A percentile compares a stretch with the other conserved stretches of the same genome.
Evolutionary conservation across 164 flowering plant genomes (phyloP).

Genomic region (Dillenia suffruticosa): DNA sequence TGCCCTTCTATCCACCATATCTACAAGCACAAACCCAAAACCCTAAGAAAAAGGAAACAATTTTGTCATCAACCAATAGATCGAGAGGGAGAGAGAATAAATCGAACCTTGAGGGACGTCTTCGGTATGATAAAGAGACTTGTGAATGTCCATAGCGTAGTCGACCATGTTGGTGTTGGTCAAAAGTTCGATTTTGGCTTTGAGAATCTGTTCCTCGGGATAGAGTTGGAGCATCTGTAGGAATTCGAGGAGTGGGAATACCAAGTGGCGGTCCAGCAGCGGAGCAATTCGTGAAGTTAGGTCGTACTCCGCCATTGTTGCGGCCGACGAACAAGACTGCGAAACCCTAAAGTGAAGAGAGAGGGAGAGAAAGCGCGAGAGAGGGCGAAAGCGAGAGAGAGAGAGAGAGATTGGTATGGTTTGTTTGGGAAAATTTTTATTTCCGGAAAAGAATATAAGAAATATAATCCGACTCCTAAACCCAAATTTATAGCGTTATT

Average conservation of each 20-base stretch:
- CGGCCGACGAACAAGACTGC: not conserved
- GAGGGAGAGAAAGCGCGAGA: no score
- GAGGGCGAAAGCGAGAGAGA: no score
- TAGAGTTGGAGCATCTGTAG: slow-evolving; percentile 68
- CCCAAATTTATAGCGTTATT: no score
- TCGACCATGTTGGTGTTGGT: slow-evolving; percentile 97
- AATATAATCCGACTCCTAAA: no score
- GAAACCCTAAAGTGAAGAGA: no score
- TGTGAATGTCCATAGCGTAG: slow-evolving; percentile 97
- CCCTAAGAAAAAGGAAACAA: slow-evolving; percentile 4
- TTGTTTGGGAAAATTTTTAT: no score
- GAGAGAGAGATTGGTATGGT: no score
- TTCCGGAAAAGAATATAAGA: no score
- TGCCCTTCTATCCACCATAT: slow-evolving; percentile 82
- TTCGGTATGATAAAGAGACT: slow-evolving; percentile 81
- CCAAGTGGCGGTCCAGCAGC: slow-evolving; percentile 77
- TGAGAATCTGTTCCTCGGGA: slow-evolving; percentile 69
- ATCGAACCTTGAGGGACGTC: slow-evolving; percentile 80
- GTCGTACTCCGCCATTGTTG: slow-evolving; percentile 67
- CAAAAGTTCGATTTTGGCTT: slow-evolving; percentile 82
- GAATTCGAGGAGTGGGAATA: slow-evolving; percentile 84
- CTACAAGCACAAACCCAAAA: slow-evolving; percentile 29
- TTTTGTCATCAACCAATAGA: not conserved
- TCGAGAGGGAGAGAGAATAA: not conserved
- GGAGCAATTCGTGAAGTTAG: slow-evolving; percentile 71